Evolutionary conservation across 164 flowering plant genomes (phyloP).

Genomic region (Buxus sempervirens): DNA sequence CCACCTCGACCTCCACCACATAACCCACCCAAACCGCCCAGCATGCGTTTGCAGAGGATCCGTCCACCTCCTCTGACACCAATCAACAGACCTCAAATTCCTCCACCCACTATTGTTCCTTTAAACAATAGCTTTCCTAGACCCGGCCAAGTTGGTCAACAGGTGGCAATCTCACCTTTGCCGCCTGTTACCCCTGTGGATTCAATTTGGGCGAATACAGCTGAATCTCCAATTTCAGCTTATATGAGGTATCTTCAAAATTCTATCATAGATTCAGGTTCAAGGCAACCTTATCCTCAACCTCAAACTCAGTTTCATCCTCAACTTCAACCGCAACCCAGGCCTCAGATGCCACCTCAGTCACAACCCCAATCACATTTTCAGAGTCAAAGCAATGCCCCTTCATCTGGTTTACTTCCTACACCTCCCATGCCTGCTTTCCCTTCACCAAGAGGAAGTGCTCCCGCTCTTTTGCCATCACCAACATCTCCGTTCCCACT

Average conservation of each 20-base stretch:
- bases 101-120: slow-evolving; percentile 26
- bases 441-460: slow-evolving; percentile 55
- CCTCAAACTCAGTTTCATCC: slow-evolving; percentile 7
- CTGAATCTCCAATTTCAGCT: slow-evolving; percentile 87
- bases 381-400: slow-evolving; percentile 19
- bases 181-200: slow-evolving; percentile 40
- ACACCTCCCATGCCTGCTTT: slow-evolving; percentile 40
- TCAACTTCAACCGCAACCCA: slow-evolving; percentile 10
- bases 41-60: slow-evolving; percentile 70
- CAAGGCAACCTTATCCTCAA: slow-evolving; percentile 28
- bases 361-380: slow-evolving; percentile 6
- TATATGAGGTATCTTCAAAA: slow-evolving; percentile 88
- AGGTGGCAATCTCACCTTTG: slow-evolving; percentile 24
- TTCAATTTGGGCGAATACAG: slow-evolving; percentile 42
- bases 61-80: slow-evolving; percentile 84
- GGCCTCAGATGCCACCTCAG: background rate
- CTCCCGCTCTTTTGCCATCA: slow-evolving; percentile 67
- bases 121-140: slow-evolving; percentile 34
- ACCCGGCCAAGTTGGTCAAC: slow-evolving; percentile 47
- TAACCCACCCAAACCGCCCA: slow-evolving; percentile 63
- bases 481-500: slow-evolving; percentile 76
- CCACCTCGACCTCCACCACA: slow-evolving; percentile 58
- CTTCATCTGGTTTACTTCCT: slow-evolving; percentile 54
- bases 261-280: slow-evolving; percentile 50
- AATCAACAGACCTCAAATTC: slow-evolving; percentile 42